Base-by-base conservation (phyloP, 1,284 basidiomycete genomes). In the Tilletia caries region DNA sequence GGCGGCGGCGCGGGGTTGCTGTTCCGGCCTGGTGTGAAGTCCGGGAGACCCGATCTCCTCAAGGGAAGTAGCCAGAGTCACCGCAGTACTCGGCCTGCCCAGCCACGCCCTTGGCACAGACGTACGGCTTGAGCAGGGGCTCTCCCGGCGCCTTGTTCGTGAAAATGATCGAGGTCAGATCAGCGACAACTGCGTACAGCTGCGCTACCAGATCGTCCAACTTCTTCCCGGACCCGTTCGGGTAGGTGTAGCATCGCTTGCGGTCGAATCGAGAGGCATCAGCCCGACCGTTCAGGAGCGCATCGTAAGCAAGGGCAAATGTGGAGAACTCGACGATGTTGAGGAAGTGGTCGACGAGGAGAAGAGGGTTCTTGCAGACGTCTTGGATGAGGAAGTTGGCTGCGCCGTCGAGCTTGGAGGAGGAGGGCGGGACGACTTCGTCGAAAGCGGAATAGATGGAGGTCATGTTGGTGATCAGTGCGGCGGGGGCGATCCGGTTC, bases 101-200 rank as follows among this genome's bases (percentile, higher is more conserved):
- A 13, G 25, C 29, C 3, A 23, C 52, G 52, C 29, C 52, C 52
- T 54, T 54, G 25, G 52, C 52, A 23, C 52, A 54, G 25, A 54
- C 52, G 29, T 54, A 54, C 5, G 52, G 52, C 52, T 54, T 54
- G 25, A 54, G 52, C 91, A 18, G 90, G 90, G 0, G 86, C 93
- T 8, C 91, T 92, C 15, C 88, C 89, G 71, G 89, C 88, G 67
- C 85, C 89, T 2, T 84, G 86, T 60, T 89, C 89, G n/a, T 88
- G 88, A n/a, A 91, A 92, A 74, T 82, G 84, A 23, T 85, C 86
- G 69, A 92, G 91, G 91, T 86, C 89, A 68, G 91, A 32, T 37
- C 65, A 52, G 34, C 44, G 37, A 34, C 65, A 10, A 34, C 32
- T 6, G 65, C 34, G 20, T 25, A 34, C 52, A 50, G 23, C 27